phyloP scores from a whole-genome alignment of 805 yeast genomes.

The Starmerella vaccinii region DNA sequence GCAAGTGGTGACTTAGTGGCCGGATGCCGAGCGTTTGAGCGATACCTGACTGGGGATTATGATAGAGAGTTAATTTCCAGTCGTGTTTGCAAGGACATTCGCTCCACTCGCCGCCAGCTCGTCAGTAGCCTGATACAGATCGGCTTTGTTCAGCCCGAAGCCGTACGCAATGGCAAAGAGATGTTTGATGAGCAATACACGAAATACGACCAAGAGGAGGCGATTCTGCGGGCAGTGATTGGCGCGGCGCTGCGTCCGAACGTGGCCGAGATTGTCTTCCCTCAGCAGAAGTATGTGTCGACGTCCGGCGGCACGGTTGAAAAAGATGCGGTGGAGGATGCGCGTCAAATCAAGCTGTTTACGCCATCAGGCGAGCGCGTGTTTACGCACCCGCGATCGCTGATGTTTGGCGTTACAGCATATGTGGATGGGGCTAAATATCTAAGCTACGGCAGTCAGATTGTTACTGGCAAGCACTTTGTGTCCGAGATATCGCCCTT shows the following conservation, averaged over 20 bases:
- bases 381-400: conserved; percentile 79
- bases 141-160: conserved; percentile 53
- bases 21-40: conserved; percentile 46
- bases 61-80: conserved; percentile 3
- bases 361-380: conserved; percentile 61
- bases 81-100: conserved; percentile 55
- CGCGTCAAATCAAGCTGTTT: conserved; percentile 61
- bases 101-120: conserved; percentile 60
- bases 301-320: conserved; percentile 63
- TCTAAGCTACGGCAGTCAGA: conserved; percentile 50
- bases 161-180: neutral
- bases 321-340: conserved; percentile 69
- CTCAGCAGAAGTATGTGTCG: conserved; percentile 64
- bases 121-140: conserved; percentile 61
- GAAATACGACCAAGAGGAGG: conserved; percentile 43
- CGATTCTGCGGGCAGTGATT: conserved; percentile 53
- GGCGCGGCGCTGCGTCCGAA: conserved; percentile 80
- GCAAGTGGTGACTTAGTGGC: conserved; percentile 72
- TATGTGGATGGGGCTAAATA: conserved; percentile 36
- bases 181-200: conserved; percentile 8
- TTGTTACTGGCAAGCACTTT: conserved; percentile 55
- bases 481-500: conserved; percentile 74
- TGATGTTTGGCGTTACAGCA: conserved; percentile 46
- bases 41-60: conserved; percentile 32
- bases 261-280: conserved; percentile 67